phyloP scores from a whole-genome alignment of 108 stramenopile genomes.

The Nitzschia inconspicua region DNA sequence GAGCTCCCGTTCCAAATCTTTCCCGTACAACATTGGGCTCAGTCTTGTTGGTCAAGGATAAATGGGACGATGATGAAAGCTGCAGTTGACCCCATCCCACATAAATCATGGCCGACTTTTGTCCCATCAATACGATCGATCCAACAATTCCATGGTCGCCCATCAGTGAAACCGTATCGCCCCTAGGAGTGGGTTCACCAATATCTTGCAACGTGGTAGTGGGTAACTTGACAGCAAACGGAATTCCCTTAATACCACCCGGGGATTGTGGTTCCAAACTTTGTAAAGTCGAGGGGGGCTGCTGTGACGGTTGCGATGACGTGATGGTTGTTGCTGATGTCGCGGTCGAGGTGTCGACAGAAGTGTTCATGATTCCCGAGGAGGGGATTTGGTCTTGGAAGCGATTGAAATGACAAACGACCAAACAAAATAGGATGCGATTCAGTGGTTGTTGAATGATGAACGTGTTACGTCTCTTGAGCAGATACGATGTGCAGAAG shows the following conservation, averaged over 20 bases:
- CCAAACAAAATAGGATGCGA: too few species aligned
- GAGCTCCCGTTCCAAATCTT: slow-evolving; percentile 25
- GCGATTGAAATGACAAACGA: too few species aligned
- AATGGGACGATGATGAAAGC: background rate
- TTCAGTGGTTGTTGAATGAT: too few species aligned
- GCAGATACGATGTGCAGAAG: too few species aligned
- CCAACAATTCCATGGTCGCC: slow-evolving; percentile 55
- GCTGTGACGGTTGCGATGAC: too few species aligned
- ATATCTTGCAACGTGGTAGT: background rate
- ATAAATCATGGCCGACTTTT: slow-evolving; percentile 69
- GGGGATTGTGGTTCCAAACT: too few species aligned
- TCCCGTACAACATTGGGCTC: slow-evolving; percentile 9
- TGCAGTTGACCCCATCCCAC: slow-evolving; percentile 58
- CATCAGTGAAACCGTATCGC: background rate
- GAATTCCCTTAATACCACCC: slow-evolving; percentile 2
- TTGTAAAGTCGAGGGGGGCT: too few species aligned
- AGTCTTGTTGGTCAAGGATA: background rate
- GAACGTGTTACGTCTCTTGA: too few species aligned
- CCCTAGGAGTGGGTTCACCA: slow-evolving; percentile 1
- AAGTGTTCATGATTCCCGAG: too few species aligned
- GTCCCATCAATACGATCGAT: slow-evolving; percentile 43
- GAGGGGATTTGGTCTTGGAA: too few species aligned
- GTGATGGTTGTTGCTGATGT: too few species aligned
- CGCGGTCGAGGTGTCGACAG: too few species aligned
- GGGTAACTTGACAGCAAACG: slow-evolving; percentile 8